Percentiles rank a stretch among this genome's conserved stretches.
phyloP scores from a whole-genome alignment of 2,329 filamentous ascomycete genomes.

The Aspergillus persii region DNA sequence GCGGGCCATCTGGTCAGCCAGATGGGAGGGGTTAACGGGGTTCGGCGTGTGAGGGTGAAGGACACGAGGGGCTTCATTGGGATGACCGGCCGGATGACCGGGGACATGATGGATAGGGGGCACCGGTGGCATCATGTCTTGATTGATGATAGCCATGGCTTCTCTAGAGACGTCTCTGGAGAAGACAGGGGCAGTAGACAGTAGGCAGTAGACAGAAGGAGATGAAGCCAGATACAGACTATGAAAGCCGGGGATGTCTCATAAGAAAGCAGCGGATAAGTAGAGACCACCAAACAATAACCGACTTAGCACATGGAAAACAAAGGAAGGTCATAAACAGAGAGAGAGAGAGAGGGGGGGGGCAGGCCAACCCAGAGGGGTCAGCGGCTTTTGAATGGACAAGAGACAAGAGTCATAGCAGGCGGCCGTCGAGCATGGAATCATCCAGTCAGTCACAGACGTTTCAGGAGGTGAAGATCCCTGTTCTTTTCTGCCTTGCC shows the following conservation, averaged over 20 bases:
- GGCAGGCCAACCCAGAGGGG: neutral
- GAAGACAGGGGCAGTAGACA: neutral
- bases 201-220: neutral
- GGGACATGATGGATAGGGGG: slow-evolving; percentile 15
- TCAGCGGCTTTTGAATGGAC: neutral
- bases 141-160: slow-evolving; percentile 15
- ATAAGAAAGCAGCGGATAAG: neutral
- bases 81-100: slow-evolving; percentile 2
- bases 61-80: slow-evolving; percentile 13
- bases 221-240: neutral
- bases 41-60: slow-evolving; percentile 8
- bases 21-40: slow-evolving; percentile 9
- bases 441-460: neutral
- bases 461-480: neutral
- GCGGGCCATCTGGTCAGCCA: slow-evolving; percentile 18
- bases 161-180: neutral
- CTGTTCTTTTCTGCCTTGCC: neutral
- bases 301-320: neutral
- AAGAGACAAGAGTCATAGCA: neutral
- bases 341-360: neutral
- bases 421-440: neutral
- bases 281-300: neutral
- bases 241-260: neutral
- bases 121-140: slow-evolving; percentile 17
- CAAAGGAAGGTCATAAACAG: neutral